phyloP scores from a whole-genome alignment of 2,329 filamentous ascomycete species.

The Pseudocercospora macadamiae region DNA sequence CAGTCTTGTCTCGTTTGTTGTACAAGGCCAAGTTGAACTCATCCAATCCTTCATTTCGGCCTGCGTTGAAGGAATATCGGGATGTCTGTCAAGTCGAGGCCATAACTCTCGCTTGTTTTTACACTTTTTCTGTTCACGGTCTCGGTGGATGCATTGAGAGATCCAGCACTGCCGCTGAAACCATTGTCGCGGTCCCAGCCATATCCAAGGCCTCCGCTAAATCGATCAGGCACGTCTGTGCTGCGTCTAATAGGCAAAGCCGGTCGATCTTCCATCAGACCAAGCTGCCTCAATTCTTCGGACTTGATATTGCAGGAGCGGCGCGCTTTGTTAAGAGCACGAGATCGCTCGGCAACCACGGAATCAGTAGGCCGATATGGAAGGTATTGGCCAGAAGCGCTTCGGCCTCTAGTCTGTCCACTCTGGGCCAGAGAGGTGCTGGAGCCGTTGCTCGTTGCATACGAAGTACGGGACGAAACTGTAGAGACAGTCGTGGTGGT shows the following conservation, averaged over 20 bases:
- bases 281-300: conserved; percentile 9
- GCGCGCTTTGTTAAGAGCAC: conserved; percentile 27
- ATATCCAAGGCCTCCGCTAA: conserved; percentile 41
- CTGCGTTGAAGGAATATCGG: conserved; percentile 40
- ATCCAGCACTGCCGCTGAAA: conserved; percentile 43
- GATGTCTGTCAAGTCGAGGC: conserved; percentile 45
- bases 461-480: conserved; percentile 14
- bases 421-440: conserved; percentile 3
- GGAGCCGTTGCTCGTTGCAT: conserved; percentile 10
- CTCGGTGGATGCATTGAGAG: conserved; percentile 29
- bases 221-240: conserved; percentile 34
- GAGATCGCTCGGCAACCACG: conserved; percentile 31
- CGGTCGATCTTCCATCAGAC: conserved; percentile 1
- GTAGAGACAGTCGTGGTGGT: conserved; percentile 20
- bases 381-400: conserved; percentile 23
- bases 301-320: conserved; percentile 19
- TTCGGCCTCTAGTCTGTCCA: conserved; percentile 14
- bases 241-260: conserved; percentile 9
- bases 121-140: conserved; percentile 39
- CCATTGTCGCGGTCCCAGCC: conserved; percentile 41
- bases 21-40: neutral
- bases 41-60: neutral
- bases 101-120: conserved; percentile 38
- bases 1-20: neutral
- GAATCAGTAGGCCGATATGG: conserved; percentile 32